These are phyloP conservation scores for Lachnellula occidentalis DNA, from an alignment of 2,329 filamentous ascomycete species.

Conservation along the genomic window DNA sequence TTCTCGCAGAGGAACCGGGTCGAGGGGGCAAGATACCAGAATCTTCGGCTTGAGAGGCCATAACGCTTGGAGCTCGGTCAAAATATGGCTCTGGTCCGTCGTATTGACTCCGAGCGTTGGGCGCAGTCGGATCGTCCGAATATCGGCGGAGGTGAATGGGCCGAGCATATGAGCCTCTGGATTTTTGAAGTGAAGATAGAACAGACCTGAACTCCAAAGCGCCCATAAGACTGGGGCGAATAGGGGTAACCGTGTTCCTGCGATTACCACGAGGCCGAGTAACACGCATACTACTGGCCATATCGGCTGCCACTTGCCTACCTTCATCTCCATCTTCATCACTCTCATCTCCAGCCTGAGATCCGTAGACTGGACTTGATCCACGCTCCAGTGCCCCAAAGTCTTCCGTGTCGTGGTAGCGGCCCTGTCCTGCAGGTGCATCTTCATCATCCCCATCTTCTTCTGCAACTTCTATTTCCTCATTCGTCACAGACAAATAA, in stretches of 20 bases:
- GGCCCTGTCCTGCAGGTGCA: slow-evolving; percentile 33
- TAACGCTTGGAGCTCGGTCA: slow-evolving; percentile 31
- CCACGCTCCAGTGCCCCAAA: slow-evolving; percentile 28
- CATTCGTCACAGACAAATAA: slow-evolving; percentile 54
- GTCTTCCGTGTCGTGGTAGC: slow-evolving; percentile 26
- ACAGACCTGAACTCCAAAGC: slow-evolving; percentile 91
- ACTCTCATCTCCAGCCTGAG: slow-evolving; percentile 33
- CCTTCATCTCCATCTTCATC: slow-evolving; percentile 53
- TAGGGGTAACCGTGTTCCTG: slow-evolving; percentile 74
- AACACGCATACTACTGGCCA: slow-evolving; percentile 90
- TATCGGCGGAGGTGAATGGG: slow-evolving; percentile 65
- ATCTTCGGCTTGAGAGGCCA: slow-evolving; percentile 36
- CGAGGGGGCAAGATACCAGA: slow-evolving; percentile 13
- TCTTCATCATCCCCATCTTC: slow-evolving; percentile 57
- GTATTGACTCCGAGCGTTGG: slow-evolving; percentile 22
- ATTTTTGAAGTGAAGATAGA: slow-evolving; percentile 77
- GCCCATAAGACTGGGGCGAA: slow-evolving; percentile 87
- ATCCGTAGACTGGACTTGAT: slow-evolving; percentile 37
- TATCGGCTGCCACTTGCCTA: slow-evolving; percentile 68
- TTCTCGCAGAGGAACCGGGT: slow-evolving; percentile 14
- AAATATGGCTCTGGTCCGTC: slow-evolving; percentile 33
- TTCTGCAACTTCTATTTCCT: slow-evolving; percentile 55
- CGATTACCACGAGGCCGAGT: slow-evolving; percentile 60
- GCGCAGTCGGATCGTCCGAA: slow-evolving; percentile 49
- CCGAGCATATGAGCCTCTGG: slow-evolving; percentile 67